Evolutionary conservation across 2,329 filamentous ascomycete species (phyloP).

Genomic region (Colletotrichum phormii): DNA sequence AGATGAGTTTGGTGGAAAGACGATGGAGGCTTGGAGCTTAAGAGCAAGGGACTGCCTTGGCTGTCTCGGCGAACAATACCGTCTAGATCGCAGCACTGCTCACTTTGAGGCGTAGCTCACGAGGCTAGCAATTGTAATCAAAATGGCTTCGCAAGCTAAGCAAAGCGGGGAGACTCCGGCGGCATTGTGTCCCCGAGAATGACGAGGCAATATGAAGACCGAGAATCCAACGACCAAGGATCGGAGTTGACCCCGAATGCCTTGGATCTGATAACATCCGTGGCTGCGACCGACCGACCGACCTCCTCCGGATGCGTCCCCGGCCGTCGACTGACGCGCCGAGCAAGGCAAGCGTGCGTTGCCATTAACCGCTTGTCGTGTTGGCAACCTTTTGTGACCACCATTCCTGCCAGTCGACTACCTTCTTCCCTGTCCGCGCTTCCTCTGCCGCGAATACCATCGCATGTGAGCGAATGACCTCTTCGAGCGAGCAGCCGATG

Average conservation of each 20-base stretch:
- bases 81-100: background rate
- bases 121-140: background rate
- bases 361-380: background rate
- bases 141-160: background rate
- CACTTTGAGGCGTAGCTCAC: background rate
- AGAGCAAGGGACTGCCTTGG: background rate
- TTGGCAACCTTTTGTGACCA: conserved; percentile 64
- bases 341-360: background rate
- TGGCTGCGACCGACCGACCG: background rate
- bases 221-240: background rate
- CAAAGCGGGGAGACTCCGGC: conserved; percentile 11
- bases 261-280: background rate
- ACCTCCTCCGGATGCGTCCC: too few species aligned
- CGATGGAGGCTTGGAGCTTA: background rate
- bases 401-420: conserved; percentile 82
- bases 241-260: background rate
- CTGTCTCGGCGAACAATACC: background rate
- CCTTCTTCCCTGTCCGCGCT: conserved; percentile 75
- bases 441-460: conserved; percentile 96
- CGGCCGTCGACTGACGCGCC: background rate
- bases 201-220: background rate
- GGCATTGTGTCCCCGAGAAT: background rate
- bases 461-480: conserved; percentile 89
- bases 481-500: conserved; percentile 86
- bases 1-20: background rate